Evolutionary conservation across 768 basidiomycete genomes (phyloP), one percentile per base, ranked within the genome.

Genomic region (Amanita muscaria): DNA sequence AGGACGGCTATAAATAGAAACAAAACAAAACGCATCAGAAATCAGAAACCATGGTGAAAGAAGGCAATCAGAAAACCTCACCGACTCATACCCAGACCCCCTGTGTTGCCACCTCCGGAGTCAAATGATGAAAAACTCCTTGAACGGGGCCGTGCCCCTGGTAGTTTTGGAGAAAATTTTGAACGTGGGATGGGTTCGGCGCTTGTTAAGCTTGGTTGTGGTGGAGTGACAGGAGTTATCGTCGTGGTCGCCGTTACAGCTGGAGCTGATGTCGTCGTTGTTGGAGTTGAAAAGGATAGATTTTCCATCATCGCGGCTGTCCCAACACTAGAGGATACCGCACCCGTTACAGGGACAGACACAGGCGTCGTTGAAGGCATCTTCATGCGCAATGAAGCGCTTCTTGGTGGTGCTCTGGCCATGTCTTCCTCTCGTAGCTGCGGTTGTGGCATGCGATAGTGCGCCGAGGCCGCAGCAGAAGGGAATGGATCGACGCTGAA

Each of bases 61-160:
- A n/a, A n/a, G n/a, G n/a, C n/a, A n/a, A n/a, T n/a, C n/a, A n/a
- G 12, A 12, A 29, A 29, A 29, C 27, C 27, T 29, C 12, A 67
- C 67, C 64, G 65, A 41, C 38, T 49, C 34, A n/a, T 59, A 57
- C 6, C 62, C 27, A 11, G 64, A 60, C 27, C 58, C 33, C 12
- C n/a, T n/a, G n/a, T n/a, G n/a, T n/a, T n/a, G n/a, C n/a, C n/a
- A 4, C 59, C 52, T 2, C 18, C 10, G 3, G 69, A 64, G 40
- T 77, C 73, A 59, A 87, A 81, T 2, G 76, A 81, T 7, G 85
- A 88, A 56, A 89, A 89, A 50, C 85, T 88, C 53, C 83, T 64
- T 16, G 83, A 87, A 40, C 85, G 60, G 4, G 87, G 88, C 4
- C 87, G 64, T 7, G 65, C 53, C 2, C 67, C 67, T 5, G 69